Evolutionary conservation across 768 basidiomycete species (phyloP).

Genomic region (Podaxis pistillaris): DNA sequence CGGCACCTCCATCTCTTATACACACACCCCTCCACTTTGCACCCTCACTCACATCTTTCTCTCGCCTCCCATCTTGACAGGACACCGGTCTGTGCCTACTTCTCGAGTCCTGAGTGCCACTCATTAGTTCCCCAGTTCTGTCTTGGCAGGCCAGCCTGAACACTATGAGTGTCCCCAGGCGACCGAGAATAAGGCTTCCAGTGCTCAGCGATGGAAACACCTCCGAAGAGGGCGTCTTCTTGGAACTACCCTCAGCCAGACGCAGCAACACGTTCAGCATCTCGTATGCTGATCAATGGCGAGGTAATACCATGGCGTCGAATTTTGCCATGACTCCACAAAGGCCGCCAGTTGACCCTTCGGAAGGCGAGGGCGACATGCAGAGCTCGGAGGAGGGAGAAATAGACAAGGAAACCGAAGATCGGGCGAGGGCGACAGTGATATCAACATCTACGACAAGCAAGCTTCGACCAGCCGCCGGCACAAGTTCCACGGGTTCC

Average conservation of each 20-base stretch:
- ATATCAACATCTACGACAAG: neutral
- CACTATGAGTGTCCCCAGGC: conserved; percentile 33
- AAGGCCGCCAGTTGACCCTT: neutral
- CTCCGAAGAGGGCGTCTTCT: conserved; percentile 40
- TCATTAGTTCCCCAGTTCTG: conserved; percentile 4
- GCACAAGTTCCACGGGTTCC: conserved; percentile 21
- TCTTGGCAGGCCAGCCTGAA: neutral
- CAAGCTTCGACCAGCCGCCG: neutral
- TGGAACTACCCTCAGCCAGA: conserved; percentile 33
- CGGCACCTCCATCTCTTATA: conserved; percentile 7
- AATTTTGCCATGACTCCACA: neutral
- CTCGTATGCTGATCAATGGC: conserved; percentile 43
- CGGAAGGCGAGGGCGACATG: conserved; percentile 9
- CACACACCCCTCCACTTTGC: conserved; percentile 3
- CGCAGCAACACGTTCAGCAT: conserved; percentile 58
- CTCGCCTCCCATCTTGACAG: conserved; percentile 11
- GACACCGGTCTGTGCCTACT: neutral
- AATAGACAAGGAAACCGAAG: conserved; percentile 6
- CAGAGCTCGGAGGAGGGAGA: conserved; percentile 11
- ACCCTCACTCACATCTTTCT: conserved; percentile 5
- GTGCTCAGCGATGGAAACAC: conserved; percentile 1
- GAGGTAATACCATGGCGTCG: conserved; percentile 25
- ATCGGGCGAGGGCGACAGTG: neutral
- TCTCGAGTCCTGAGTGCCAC: neutral
- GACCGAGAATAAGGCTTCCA: conserved; percentile 45